These are phyloP conservation scores for Suhomyces chickasaworum DNA, from an alignment of 1,139 yeast species.

Conservation along the genomic window DNA sequence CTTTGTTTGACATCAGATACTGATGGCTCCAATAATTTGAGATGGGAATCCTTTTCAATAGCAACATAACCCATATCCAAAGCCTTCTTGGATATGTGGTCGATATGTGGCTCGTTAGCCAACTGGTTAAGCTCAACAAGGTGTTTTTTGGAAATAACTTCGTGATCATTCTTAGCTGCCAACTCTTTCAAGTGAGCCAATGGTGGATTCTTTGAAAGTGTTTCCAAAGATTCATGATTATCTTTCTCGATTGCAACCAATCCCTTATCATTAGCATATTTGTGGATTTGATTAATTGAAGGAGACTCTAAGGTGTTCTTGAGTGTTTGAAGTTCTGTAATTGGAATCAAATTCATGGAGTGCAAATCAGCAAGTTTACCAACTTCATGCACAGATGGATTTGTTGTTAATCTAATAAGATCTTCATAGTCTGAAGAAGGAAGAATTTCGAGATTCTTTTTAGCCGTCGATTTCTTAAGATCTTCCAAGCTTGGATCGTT, in stretches of 20 bases:
- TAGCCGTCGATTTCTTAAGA: constrained; percentile 5
- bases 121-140: constrained; percentile 13
- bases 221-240: constrained; percentile 12
- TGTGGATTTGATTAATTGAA: constrained; percentile 16
- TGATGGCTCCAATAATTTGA: constrained; percentile 14
- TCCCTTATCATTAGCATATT: constrained; percentile 14
- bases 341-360: constrained; percentile 24
- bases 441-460: constrained; percentile 8
- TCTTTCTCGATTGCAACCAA: constrained; percentile 5
- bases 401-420: constrained; percentile 4
- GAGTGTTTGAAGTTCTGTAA: constrained; percentile 21
- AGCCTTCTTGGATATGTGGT: constrained; percentile 27
- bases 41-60: constrained; percentile 11
- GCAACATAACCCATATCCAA: constrained; percentile 16
- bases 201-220: constrained; percentile 27
- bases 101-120: constrained; percentile 28
- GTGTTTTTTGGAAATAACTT: constrained; percentile 18
- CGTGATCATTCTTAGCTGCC: constrained; percentile 17
- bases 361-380: constrained; percentile 21
- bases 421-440: constrained; percentile 6
- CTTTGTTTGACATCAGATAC: constrained; percentile 11
- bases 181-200: constrained; percentile 25
- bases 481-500: constrained; percentile 8
- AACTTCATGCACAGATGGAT: constrained; percentile 16
- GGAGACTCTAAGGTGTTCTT: constrained; percentile 15